Base-by-base conservation (phyloP, 176 grass and related monocot genomes). In the Eremochloa ophiuroides region DNA sequence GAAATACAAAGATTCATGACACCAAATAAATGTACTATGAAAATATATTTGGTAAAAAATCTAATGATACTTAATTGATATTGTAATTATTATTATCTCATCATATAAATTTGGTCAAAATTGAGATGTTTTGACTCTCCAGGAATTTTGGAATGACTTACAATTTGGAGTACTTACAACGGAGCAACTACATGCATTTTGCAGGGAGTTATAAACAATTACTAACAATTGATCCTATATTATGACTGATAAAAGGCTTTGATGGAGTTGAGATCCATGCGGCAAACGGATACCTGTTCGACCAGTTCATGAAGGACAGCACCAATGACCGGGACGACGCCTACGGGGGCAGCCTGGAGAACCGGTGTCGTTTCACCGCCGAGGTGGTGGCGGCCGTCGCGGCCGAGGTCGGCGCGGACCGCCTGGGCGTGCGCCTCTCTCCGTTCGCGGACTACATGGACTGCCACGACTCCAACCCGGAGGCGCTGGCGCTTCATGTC, bases 281-380 rank as follows among this genome's bases (percentile, higher is more conserved):
- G 0, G 80, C 39, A 28, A 41, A 63, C 5, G 80, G 80, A 18
- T 73, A 82, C 80, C 20, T 82, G 3, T 35, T 82, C 37, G 80
- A 82, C 27, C 80, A 82, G 80, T 82, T 82, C 80, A 6, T 82
- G 28, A 82, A 82, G 22, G 80, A 82, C 69, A 37, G 28, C 28
- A 9, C 28, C 28, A 82, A 82, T 29, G 55, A 82, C 22, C 55
- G 80, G 2, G 30, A 41, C 80, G 80, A 82, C 56, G 55, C 15
- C n/a, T 82, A 82, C 29, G 80, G 80, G 18, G 53, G 80, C 80
- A 73, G 69, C 80, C 13, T 73, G 0, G 40, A 23, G 39, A 82
- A 73, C 55, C 38, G 80, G 0, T 82, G 80, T 29, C 80, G 80
- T 29, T 82, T 82, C 40, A 69, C 55, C 0, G 18, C 17, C 0